Conservation (phyloP, 352 stramenopile genomes). For the Phytophthora pisi region DNA sequence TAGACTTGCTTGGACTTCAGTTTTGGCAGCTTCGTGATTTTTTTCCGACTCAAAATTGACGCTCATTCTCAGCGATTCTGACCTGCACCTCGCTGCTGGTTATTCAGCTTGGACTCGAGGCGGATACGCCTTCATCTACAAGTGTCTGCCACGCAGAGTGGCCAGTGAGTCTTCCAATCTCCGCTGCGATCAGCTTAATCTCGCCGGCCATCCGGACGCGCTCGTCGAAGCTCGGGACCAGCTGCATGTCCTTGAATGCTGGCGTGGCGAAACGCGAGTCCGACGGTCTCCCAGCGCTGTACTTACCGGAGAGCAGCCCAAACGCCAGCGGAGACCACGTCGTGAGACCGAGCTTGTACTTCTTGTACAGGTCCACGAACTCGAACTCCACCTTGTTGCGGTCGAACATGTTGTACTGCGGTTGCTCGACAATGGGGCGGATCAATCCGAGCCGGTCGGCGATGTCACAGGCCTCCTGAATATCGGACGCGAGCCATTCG, state of each 20-base stretch:
- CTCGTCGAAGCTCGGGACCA: constrained; percentile 18
- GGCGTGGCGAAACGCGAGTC: constrained; percentile 34
- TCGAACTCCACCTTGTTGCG: not conserved
- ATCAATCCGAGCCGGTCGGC: not conserved
- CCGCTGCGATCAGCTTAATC: not conserved
- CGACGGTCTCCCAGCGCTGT: constrained; percentile 40
- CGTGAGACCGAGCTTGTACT: not conserved
- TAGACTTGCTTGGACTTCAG: too few relatives aligned
- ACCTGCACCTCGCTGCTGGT: not conserved
- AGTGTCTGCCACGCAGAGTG: constrained; percentile 11
- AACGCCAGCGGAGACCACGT: not conserved
- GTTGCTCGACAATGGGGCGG: not conserved
- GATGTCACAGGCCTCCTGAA: not conserved
- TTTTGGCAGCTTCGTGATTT: too few relatives aligned
- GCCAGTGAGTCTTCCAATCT: constrained; percentile 19
- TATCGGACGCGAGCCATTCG: not conserved
- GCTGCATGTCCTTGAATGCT: constrained; percentile 16
- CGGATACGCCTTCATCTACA: not conserved
- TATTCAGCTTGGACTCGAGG: not conserved
- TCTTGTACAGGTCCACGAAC: not conserved
- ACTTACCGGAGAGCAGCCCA: too few relatives aligned
- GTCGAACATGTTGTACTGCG: not conserved
- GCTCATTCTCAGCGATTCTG: too few relatives aligned
- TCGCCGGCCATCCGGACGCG: not conserved
- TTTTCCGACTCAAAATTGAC: too few relatives aligned